Percentiles rank a stretch among this genome's conserved stretches.
Conservation (phyloP, 768 basidiomycete species). For the Tylopilus sp. region DNA sequence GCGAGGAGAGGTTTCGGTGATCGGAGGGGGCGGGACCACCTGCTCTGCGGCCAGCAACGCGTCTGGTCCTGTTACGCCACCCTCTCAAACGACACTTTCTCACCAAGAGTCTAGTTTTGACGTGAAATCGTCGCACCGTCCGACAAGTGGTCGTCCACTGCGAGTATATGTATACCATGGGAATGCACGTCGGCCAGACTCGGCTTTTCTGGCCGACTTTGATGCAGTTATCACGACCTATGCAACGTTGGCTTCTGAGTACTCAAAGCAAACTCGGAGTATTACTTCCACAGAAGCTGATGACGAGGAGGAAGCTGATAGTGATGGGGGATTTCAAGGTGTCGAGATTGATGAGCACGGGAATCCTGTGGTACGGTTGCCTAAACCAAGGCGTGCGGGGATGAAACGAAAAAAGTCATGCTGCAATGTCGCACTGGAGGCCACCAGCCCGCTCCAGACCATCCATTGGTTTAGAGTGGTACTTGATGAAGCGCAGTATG, state of each 20-base stretch:
- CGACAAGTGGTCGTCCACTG: conserved; percentile 51
- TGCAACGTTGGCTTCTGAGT: conserved; percentile 93
- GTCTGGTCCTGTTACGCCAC: conserved; percentile 35
- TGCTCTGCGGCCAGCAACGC: conserved; percentile 31
- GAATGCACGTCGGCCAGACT: conserved; percentile 79
- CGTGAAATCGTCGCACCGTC: conserved; percentile 31
- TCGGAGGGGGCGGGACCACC: conserved; percentile 65
- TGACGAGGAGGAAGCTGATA: conserved; percentile 63
- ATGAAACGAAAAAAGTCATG: conserved; percentile 61
- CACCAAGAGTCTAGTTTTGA: conserved; percentile 27
- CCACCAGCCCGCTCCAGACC: conserved; percentile 82
- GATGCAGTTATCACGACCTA: conserved; percentile 98
- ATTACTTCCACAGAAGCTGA: conserved; percentile 56
- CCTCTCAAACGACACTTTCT: conserved; percentile 33
- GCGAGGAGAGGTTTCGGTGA: conserved; percentile 80
- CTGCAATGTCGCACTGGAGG: conserved; percentile 41
- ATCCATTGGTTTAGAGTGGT: conserved; percentile 97
- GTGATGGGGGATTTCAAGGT: conserved; percentile 60
- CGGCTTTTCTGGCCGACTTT: conserved; percentile 86
- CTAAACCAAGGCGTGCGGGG: conserved; percentile 66
- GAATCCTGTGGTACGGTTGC: conserved; percentile 53
- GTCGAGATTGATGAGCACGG: conserved; percentile 68
- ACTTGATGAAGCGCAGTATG: conserved; percentile 93
- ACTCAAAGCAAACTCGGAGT: conserved; percentile 80
- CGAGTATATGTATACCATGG: conserved; percentile 97